Evolutionary conservation across 2,329 filamentous ascomycete species (phyloP), one percentile per base, ranked within the genome.

Genomic region (Aspergillus ustus): DNA sequence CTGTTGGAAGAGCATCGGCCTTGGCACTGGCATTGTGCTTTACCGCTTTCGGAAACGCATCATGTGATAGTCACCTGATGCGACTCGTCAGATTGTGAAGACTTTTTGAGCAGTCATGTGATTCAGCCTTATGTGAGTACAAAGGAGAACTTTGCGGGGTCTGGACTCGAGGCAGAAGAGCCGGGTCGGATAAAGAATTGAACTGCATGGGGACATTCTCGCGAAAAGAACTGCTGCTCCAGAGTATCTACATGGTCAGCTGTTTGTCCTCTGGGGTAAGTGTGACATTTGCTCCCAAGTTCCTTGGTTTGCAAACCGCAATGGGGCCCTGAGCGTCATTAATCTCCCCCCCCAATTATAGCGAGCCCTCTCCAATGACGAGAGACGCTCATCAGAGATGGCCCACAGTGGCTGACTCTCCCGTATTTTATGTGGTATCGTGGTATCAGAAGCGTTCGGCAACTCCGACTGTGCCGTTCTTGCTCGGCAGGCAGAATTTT

Each of bases 11-110:
- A 37, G 34, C 17, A 17, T 17, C 20, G 37, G 20, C 25, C 45
- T 57, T 44, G 54, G 54, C 45, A 20, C 44, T 11, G 25, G 29
- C 8, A 19, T 25, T 7, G 19, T 22, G 20, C 54, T 56, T 48
- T 34, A 22, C 57, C 57, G 50, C 44, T 50, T 59, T 43, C 15
- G 31, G 50, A 20, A 43, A 1, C 7, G 2, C 4, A 54, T 53
- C 57, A 59, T 40, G 57, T 59, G 57, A 59, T 15, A 19, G 31
- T 31, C 51, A 59, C 50, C 22, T 59, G 57, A 57, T 11, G 37
- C 13, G 9, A 11, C 8, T 34, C 8, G 13, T 40, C 34, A 9
- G 34, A 40, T 40, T 40, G 34, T 15, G 34, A 11, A 40, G 34
- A 40, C 1, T 15, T 40, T 40, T 4, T 25, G 25, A 9, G 22